Conservation (phyloP, 495 filamentous ascomycete species). For the Parmelia sp. region DNA sequence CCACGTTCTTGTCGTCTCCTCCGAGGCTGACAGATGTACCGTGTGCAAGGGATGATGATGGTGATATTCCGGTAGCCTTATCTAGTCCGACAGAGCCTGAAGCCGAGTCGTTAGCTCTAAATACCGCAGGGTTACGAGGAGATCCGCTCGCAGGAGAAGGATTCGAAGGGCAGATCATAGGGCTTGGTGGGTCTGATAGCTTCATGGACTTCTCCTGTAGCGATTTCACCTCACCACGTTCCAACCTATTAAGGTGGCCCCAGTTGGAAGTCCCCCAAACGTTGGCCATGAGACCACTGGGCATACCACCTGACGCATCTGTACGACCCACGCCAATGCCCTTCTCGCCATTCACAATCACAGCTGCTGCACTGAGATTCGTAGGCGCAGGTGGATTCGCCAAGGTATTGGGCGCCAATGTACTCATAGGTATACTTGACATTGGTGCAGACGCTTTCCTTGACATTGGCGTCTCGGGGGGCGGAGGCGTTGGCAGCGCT, state of each 20-base stretch:
- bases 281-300: slow-evolving; percentile 82
- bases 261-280: slow-evolving; percentile 85
- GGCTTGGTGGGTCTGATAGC: slow-evolving; percentile 14
- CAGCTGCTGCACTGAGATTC: slow-evolving; percentile 79
- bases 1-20: slow-evolving; percentile 45
- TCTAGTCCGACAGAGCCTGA: slow-evolving; percentile 15
- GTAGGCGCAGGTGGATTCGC: slow-evolving; percentile 80
- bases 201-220: slow-evolving; percentile 5
- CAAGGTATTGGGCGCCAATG: slow-evolving; percentile 74
- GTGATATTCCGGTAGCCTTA: slow-evolving; percentile 18
- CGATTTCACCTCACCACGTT: slow-evolving; percentile 44
- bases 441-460: slow-evolving; percentile 22
- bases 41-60: slow-evolving; percentile 40
- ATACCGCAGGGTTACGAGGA: neutral
- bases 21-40: slow-evolving; percentile 79
- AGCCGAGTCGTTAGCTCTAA: slow-evolving; percentile 16
- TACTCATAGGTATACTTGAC: slow-evolving; percentile 48
- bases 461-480: slow-evolving; percentile 29
- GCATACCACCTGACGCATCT: slow-evolving; percentile 62
- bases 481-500: slow-evolving; percentile 31
- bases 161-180: slow-evolving; percentile 7
- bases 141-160: slow-evolving; percentile 27
- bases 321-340: slow-evolving; percentile 53
- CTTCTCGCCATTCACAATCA: slow-evolving; percentile 71
- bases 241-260: slow-evolving; percentile 65